A percentile compares a stretch with the other conserved stretches of the same genome.
Evolutionary conservation across 108 stramenopile species (phyloP).

Genomic region (Schizochytrium sp.): DNA sequence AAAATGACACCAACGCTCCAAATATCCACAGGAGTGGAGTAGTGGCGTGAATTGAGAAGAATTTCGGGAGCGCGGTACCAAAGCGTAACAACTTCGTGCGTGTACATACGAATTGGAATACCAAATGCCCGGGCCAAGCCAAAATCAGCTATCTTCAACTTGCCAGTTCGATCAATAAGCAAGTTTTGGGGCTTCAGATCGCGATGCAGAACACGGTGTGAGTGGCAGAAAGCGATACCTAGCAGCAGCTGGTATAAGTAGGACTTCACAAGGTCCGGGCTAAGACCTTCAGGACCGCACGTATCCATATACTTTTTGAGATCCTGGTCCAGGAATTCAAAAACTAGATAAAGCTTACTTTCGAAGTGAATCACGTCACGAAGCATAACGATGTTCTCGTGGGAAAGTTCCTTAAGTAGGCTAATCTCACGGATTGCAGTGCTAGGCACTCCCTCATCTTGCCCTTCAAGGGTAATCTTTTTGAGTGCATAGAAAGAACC

Average conservation of each 20-base stretch:
- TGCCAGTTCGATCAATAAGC: slow-evolving; percentile 90
- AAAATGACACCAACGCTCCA: slow-evolving; percentile 97
- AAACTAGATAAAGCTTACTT: slow-evolving; percentile 91
- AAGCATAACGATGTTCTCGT: slow-evolving; percentile 78
- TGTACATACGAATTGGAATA: slow-evolving; percentile 76
- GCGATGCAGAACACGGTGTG: slow-evolving; percentile 94
- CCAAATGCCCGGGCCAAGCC: slow-evolving; percentile 91
- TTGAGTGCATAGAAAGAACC: slow-evolving; percentile 97
- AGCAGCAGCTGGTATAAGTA: slow-evolving; percentile 87
- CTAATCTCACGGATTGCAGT: slow-evolving; percentile 80
- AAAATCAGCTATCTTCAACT: slow-evolving; percentile 97
- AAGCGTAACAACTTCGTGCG: slow-evolving; percentile 96
- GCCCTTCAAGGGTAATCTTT: slow-evolving; percentile 79
- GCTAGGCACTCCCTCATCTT: slow-evolving; percentile 61
- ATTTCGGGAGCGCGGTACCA: slow-evolving; percentile 99
- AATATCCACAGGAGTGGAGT: slow-evolving; percentile 92
- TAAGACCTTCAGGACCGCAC: background rate
- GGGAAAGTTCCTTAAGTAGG: slow-evolving; percentile 77
- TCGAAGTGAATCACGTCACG: slow-evolving; percentile 76
- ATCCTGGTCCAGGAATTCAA: slow-evolving; percentile 88
- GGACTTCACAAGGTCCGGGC: slow-evolving; percentile 58
- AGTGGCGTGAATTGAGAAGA: slow-evolving; percentile 87
- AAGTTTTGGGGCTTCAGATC: slow-evolving; percentile 97
- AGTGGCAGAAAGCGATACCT: slow-evolving; percentile 94
- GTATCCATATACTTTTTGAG: slow-evolving; percentile 58